Conservation (phyloP, 2,329 filamentous ascomycete species). For the Colletotrichum gloeosporioides region DNA sequence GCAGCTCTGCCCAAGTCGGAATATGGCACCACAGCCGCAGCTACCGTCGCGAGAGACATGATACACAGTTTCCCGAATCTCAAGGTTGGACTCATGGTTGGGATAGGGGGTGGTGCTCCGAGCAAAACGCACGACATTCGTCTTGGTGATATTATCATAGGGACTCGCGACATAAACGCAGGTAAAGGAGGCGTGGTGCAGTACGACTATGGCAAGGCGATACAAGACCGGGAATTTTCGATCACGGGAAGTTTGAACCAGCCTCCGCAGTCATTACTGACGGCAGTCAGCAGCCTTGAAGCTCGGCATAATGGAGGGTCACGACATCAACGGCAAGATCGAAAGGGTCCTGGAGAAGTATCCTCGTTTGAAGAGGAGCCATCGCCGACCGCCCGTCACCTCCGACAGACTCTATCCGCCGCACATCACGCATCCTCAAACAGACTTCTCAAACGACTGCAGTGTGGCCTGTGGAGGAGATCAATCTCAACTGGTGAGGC, state of each 20-base stretch:
- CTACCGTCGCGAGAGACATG: slow-evolving; percentile 30
- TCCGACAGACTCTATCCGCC: too few relatives aligned
- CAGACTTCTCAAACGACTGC: too few relatives aligned
- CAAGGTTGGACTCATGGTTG: slow-evolving; percentile 22
- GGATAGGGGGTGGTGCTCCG: slow-evolving; percentile 28
- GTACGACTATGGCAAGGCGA: slow-evolving; percentile 19
- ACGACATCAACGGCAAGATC: slow-evolving; percentile 2
- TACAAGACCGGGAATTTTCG: not conserved
- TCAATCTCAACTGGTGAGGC: not conserved
- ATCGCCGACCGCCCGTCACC: too few relatives aligned
- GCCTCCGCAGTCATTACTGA: slow-evolving; percentile 14
- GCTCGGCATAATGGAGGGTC: slow-evolving; percentile 2
- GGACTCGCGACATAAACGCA: not conserved
- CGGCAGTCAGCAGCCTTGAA: slow-evolving; percentile 2
- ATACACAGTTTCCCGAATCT: slow-evolving; percentile 23
- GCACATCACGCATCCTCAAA: too few relatives aligned
- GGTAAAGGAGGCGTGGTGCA: slow-evolving; percentile 18
- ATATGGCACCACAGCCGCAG: slow-evolving; percentile 13
- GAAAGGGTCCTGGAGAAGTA: slow-evolving; percentile 3
- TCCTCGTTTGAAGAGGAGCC: not conserved
- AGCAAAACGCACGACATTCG: slow-evolving; percentile 21
- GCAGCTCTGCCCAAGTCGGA: slow-evolving; percentile 9
- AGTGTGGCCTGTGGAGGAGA: not conserved
- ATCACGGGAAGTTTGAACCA: slow-evolving; percentile 2
- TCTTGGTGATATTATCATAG: slow-evolving; percentile 25